Evolutionary conservation across 208 protist genomes (phyloP).

Genomic region (Angomonas deanei): DNA sequence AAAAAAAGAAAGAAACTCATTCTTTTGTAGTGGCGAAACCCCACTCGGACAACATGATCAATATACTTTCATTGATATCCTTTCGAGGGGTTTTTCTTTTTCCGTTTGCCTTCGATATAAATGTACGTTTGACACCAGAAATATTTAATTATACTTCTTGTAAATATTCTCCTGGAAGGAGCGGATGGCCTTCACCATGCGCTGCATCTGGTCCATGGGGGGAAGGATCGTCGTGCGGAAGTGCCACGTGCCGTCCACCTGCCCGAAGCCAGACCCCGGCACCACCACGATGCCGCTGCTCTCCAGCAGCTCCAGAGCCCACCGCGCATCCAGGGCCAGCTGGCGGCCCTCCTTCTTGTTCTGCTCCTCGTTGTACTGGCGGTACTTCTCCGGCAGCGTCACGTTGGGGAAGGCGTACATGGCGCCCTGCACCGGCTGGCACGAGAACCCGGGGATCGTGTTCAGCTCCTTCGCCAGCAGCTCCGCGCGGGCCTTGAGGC

Average conservation of each 20-base stretch:
- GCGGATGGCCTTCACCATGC: slow-evolving; percentile 65
- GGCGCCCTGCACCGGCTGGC: slow-evolving; percentile 90
- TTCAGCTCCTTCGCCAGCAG: slow-evolving; percentile 87
- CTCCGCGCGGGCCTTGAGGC: slow-evolving; percentile 53
- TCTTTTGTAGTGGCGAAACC: too few species aligned
- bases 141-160: slow-evolving; percentile 27
- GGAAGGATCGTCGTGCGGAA: slow-evolving; percentile 99
- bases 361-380: slow-evolving; percentile 43
- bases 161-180: slow-evolving; percentile 65
- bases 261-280: slow-evolving; percentile 95
- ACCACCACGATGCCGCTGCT: slow-evolving; percentile 94
- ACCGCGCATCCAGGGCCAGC: slow-evolving; percentile 92
- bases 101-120: too few species aligned
- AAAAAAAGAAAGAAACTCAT: background rate
- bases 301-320: slow-evolving; percentile 96
- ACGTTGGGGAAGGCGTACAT: slow-evolving; percentile 99
- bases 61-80: background rate
- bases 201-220: slow-evolving; percentile 92
- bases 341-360: slow-evolving; percentile 58
- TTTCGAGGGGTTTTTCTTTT: too few species aligned
- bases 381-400: slow-evolving; percentile 75
- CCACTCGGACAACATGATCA: too few species aligned
- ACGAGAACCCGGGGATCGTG: slow-evolving; percentile 90
- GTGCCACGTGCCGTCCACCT: slow-evolving; percentile 95
- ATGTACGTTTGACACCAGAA: too few species aligned